Evolutionary conservation across 2,329 filamentous ascomycete genomes (phyloP).

Genomic region (Exserohilum rostratum): DNA sequence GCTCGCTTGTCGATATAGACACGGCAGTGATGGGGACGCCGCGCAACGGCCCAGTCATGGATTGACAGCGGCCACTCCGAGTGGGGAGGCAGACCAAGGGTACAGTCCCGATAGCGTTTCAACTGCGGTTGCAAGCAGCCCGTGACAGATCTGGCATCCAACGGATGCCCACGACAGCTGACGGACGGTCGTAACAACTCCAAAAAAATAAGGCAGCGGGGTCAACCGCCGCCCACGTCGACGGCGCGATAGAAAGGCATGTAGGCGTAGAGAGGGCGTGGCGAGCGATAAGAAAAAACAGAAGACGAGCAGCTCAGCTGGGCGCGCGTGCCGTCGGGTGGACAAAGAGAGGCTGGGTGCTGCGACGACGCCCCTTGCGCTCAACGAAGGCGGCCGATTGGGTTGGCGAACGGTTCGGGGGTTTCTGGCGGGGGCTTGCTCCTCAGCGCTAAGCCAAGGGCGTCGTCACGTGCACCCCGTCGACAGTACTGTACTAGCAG

Average conservation of each 20-base stretch:
- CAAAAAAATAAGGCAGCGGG: background rate
- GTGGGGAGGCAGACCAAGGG: background rate
- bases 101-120: constrained; percentile 9
- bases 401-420: constrained; percentile 3
- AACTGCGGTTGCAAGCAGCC: constrained; percentile 4
- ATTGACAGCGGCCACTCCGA: constrained; percentile 5
- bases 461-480: constrained; percentile 7
- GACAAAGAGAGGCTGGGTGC: constrained; percentile 9
- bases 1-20: background rate
- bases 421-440: background rate
- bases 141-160: too few relatives aligned
- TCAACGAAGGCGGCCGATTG: constrained; percentile 9
- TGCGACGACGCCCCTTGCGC: constrained; percentile 9
- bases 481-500: constrained; percentile 12
- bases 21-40: constrained; percentile 1
- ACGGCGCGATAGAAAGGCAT: background rate
- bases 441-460: constrained; percentile 2
- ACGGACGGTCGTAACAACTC: too few relatives aligned
- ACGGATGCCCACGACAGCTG: too few relatives aligned
- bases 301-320: too few relatives aligned
- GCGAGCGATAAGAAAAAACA: too few relatives aligned
- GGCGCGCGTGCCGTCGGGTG: too few relatives aligned
- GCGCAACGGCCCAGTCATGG: background rate
- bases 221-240: background rate
- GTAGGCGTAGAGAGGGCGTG: constrained; percentile 1